Percentiles rank a stretch among this genome's conserved stretches.
phyloP scores from a whole-genome alignment of 805 yeast genomes.

The Ogataea polymorpha region DNA sequence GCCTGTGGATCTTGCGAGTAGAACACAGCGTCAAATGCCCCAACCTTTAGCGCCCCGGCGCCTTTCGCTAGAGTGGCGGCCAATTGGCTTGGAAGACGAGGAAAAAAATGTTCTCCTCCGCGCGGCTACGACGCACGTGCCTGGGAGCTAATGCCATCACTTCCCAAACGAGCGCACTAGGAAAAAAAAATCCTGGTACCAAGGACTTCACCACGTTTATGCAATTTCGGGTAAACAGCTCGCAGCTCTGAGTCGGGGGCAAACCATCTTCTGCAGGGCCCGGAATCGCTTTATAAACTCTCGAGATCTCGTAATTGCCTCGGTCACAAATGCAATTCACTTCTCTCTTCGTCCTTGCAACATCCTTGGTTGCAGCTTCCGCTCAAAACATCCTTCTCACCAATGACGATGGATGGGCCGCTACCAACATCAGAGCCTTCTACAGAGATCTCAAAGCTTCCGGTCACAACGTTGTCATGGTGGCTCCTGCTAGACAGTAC shows the following conservation, averaged over 20 bases:
- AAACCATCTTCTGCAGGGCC: neutral
- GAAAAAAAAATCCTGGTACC: neutral
- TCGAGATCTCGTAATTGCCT: neutral
- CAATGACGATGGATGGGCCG: slow-evolving; percentile 57
- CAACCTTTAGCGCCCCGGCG: too few species aligned
- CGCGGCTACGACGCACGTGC: slow-evolving; percentile 1
- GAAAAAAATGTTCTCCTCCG: neutral
- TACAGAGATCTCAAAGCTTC: slow-evolving; percentile 45
- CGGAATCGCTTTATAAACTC: neutral
- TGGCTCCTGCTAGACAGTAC: slow-evolving; percentile 51
- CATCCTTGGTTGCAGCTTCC: slow-evolving; percentile 13
- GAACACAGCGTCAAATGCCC: neutral
- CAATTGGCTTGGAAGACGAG: neutral
- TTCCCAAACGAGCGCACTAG: neutral
- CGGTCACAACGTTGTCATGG: slow-evolving; percentile 48
- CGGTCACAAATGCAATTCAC: slow-evolving; percentile 15
- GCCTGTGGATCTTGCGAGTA: neutral
- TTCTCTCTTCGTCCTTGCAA: slow-evolving; percentile 7
- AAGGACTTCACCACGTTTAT: slow-evolving; percentile 2
- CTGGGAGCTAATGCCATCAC: neutral
- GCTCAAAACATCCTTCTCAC: slow-evolving; percentile 46
- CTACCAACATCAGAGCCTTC: slow-evolving; percentile 55
- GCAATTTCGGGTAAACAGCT: neutral
- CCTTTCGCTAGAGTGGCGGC: too few species aligned
- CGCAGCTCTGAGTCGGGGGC: slow-evolving; percentile 3